phyloP scores from a whole-genome alignment of 2,329 filamentous ascomycete genomes.

The Ophiostoma himal-ulmi region DNA sequence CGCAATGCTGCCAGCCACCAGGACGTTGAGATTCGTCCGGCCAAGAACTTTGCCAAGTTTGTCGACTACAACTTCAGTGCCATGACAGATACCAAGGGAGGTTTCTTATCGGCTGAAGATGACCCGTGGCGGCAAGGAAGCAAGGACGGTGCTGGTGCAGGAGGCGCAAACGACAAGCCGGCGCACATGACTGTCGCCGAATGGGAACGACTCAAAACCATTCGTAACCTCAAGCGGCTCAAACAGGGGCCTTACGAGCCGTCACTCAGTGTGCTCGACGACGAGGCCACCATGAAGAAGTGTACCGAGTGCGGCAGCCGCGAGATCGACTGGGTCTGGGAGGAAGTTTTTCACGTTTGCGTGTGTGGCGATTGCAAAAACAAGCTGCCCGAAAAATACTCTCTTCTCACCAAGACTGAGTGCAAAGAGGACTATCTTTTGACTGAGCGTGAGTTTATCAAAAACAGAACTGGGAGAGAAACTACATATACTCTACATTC shows the following conservation, averaged over 20 bases:
- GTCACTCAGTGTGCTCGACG: slow-evolving; percentile 67
- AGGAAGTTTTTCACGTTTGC: slow-evolving; percentile 68
- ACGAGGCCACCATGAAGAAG: slow-evolving; percentile 59
- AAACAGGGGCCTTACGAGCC: slow-evolving; percentile 84
- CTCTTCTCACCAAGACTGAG: slow-evolving; percentile 92
- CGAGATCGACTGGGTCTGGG: slow-evolving; percentile 95
- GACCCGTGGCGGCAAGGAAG: slow-evolving; percentile 83
- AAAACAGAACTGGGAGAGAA: too few species aligned
- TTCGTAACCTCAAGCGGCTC: slow-evolving; percentile 64
- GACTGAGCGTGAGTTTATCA: slow-evolving; percentile 65
- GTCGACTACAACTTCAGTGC: slow-evolving; percentile 97
- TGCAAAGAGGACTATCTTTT: slow-evolving; percentile 91
- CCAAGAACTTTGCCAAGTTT: slow-evolving; percentile 84
- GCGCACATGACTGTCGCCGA: slow-evolving; percentile 83
- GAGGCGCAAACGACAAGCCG: slow-evolving; percentile 69
- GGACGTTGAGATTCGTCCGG: slow-evolving; percentile 57
- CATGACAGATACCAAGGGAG: slow-evolving; percentile 97
- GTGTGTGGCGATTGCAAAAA: slow-evolving; percentile 87
- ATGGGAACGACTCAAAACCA: slow-evolving; percentile 79
- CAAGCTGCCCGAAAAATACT: slow-evolving; percentile 85
- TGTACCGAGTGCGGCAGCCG: slow-evolving; percentile 77
- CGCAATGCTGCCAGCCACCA: slow-evolving; percentile 57
- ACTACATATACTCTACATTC: neutral
- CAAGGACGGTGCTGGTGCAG: slow-evolving; percentile 36
- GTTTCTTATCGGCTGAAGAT: slow-evolving; percentile 84